Evolutionary conservation across 1,284 basidiomycete species (phyloP).

Genomic region (Athelia sp.): DNA sequence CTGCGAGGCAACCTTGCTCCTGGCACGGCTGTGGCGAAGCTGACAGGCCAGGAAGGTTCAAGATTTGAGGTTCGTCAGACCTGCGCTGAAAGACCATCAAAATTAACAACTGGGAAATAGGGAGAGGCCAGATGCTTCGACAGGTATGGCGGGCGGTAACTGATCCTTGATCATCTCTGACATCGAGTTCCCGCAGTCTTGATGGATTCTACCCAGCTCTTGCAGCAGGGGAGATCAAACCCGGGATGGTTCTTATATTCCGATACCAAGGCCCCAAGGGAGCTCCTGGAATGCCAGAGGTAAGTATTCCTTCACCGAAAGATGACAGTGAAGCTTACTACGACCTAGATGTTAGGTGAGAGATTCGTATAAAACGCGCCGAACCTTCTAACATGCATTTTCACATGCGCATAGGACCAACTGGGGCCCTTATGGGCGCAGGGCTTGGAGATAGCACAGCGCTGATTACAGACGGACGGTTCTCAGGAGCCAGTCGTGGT

Average conservation of each 20-base stretch:
- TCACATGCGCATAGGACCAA: slow-evolving; percentile 60
- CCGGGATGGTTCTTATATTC: slow-evolving; percentile 85
- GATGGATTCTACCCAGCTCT: slow-evolving; percentile 83
- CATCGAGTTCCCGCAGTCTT: slow-evolving; percentile 41
- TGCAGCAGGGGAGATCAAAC: slow-evolving; percentile 78
- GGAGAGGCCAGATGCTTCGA: slow-evolving; percentile 78
- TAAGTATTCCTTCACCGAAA: slow-evolving; percentile 20
- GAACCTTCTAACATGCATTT: neutral
- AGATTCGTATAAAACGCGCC: neutral
- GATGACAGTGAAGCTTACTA: neutral
- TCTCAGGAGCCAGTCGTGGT: slow-evolving; percentile 76
- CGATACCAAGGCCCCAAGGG: slow-evolving; percentile 96
- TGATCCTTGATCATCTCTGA: neutral
- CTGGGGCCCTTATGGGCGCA: slow-evolving; percentile 89
- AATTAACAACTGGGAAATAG: slow-evolving; percentile 24
- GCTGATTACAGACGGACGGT: slow-evolving; percentile 93
- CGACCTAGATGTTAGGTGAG: slow-evolving; percentile 43
- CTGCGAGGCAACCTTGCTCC: slow-evolving; percentile 89
- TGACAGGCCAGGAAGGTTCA: slow-evolving; percentile 94
- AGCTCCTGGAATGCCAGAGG: slow-evolving; percentile 96
- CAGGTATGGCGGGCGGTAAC: slow-evolving; percentile 32
- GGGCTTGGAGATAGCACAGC: slow-evolving; percentile 89
- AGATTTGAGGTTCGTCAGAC: slow-evolving; percentile 52
- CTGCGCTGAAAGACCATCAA: slow-evolving; percentile 33
- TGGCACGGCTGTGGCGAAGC: slow-evolving; percentile 89